A percentile compares a stretch with the other conserved stretches of the same genome.
phyloP scores from a whole-genome alignment of 2,329 filamentous ascomycete species.

The Fusarium sp. region DNA sequence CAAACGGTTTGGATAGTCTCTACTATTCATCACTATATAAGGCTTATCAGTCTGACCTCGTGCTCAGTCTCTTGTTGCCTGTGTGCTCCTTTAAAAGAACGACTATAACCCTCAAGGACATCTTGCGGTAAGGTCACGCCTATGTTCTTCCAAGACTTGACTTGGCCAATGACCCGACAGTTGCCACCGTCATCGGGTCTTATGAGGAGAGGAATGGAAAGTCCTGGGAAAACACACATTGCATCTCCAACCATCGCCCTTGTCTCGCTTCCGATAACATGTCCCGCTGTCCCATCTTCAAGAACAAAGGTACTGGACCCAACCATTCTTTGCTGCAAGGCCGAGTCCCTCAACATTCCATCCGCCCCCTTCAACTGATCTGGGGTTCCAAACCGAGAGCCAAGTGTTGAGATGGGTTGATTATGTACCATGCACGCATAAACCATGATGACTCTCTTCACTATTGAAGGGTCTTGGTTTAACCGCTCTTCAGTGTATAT shows the following conservation, averaged over 20 bases:
- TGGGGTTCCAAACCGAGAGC: not conserved
- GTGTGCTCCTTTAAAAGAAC: not conserved
- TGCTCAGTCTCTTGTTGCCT: fast-evolving
- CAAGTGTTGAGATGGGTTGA: not conserved
- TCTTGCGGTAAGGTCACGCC: not conserved
- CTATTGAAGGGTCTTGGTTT: not conserved
- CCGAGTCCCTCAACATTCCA: not conserved
- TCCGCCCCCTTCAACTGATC: not conserved
- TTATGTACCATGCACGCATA: slow-evolving; percentile 17
- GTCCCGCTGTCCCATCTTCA: slow-evolving; percentile 1
- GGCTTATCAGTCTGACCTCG: fast-evolving
- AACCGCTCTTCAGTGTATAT: slow-evolving; percentile 11
- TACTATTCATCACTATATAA: not conserved
- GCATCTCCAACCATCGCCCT: not conserved
- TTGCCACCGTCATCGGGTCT: fast-evolving
- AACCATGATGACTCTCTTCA: slow-evolving; percentile 13
- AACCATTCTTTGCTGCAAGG: not conserved
- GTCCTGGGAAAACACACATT: slow-evolving; percentile 5
- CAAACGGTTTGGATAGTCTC: too few relatives aligned
- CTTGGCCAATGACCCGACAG: not conserved
- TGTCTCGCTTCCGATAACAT: fast-evolving
- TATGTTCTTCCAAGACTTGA: not conserved
- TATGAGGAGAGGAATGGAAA: not conserved
- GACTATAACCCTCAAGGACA: not conserved
- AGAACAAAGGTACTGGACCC: slow-evolving; percentile 9